phyloP scores from a whole-genome alignment of 345 rosid genomes.

The Excoecaria cochinchinensis region DNA sequence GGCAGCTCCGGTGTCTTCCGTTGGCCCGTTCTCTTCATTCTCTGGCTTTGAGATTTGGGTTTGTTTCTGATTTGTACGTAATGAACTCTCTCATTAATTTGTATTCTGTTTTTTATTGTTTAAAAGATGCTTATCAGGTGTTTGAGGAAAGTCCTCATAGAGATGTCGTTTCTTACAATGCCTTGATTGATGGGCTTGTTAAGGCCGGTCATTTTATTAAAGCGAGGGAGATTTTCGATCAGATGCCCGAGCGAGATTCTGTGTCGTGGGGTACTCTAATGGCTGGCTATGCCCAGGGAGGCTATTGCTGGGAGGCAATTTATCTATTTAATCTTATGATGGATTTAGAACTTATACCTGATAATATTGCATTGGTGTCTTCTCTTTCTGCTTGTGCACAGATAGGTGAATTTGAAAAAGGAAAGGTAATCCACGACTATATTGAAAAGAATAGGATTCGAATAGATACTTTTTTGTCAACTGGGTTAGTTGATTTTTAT shows the following conservation, averaged over 20 bases:
- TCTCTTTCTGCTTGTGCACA: constrained; percentile 80
- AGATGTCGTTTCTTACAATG: constrained; percentile 61
- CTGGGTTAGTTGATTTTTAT: constrained; percentile 64
- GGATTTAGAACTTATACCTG: constrained; percentile 39
- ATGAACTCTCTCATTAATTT: constrained; percentile 47
- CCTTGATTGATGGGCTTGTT: constrained; percentile 58
- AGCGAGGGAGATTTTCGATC: constrained; percentile 52
- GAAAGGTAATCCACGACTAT: constrained; percentile 50
- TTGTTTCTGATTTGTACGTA: constrained; percentile 50
- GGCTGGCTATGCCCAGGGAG: constrained; percentile 55
- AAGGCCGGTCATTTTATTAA: constrained; percentile 45
- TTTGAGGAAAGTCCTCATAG: constrained; percentile 52
- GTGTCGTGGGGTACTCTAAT: constrained; percentile 71
- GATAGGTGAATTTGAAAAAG: constrained; percentile 53
- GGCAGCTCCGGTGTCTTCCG: constrained; percentile 31
- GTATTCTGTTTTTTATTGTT: constrained; percentile 24
- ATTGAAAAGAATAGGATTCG: constrained; percentile 32
- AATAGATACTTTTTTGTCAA: constrained; percentile 58
- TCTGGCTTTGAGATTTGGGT: constrained; percentile 50
- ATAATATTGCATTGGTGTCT: constrained; percentile 62
- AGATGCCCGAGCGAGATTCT: constrained; percentile 58
- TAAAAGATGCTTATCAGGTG: constrained; percentile 35
- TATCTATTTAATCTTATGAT: constrained; percentile 49
- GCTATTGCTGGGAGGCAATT: constrained; percentile 45
- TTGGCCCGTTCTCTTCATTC: constrained; percentile 46